Conservation (phyloP, 768 basidiomycete species). For the Myochromella boudieri region DNA sequence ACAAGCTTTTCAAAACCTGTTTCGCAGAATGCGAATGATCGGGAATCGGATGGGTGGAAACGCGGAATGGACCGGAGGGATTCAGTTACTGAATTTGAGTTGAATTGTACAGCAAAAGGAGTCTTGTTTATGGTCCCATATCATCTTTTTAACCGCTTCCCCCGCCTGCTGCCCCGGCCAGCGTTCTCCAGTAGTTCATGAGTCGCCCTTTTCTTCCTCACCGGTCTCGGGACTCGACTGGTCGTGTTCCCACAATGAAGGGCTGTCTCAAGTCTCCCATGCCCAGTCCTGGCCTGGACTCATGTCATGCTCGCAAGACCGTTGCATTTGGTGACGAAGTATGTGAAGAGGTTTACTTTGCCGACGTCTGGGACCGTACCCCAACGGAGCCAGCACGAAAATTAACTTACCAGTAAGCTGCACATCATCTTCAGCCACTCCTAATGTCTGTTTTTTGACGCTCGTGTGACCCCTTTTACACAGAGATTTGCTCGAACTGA, state of each 20-base stretch:
- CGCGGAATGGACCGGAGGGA: conserved; percentile 13
- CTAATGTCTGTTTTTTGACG: conserved; percentile 1
- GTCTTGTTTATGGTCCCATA: conserved; percentile 8
- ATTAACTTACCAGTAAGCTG: conserved; percentile 67
- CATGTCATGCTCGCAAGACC: conserved; percentile 39
- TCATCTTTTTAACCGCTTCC: conserved; percentile 1
- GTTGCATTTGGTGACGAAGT: conserved; percentile 62
- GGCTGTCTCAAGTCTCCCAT: conserved; percentile 36
- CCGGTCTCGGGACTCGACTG: conserved; percentile 7
- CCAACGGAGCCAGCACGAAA: conserved; percentile 63
- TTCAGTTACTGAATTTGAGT: conserved; percentile 4
- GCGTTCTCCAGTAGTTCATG: neutral
- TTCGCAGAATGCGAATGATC: neutral
- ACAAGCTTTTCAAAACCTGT: neutral
- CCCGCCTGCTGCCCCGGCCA: neutral
- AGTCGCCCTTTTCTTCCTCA: conserved; percentile 1
- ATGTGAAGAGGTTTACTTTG: conserved; percentile 58
- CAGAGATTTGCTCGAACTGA: conserved; percentile 68
- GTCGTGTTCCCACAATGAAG: conserved; percentile 30
- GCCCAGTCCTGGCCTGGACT: conserved; percentile 20
- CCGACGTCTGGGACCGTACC: conserved; percentile 81
- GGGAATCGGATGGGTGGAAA: conserved; percentile 5
- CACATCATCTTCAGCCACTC: conserved; percentile 7
- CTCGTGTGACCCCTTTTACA: conserved; percentile 17
- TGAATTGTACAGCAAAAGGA: conserved; percentile 2